These are phyloP conservation scores for Acer saccharum DNA, from an alignment of 345 rosid genomes.

Conservation along the genomic window DNA sequence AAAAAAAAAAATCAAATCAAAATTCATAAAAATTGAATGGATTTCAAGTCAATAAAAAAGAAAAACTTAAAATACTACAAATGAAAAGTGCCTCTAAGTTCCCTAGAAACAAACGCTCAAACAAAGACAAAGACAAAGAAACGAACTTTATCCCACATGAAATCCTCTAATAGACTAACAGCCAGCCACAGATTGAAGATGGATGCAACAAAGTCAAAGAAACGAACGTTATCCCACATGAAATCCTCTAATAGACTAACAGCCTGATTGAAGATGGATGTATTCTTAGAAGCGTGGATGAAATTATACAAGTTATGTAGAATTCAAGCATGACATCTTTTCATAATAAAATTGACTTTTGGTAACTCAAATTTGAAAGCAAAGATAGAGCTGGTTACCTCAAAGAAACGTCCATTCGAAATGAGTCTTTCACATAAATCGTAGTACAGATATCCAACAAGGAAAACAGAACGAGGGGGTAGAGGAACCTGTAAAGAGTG, in stretches of 20 bases:
- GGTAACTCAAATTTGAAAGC: conserved; percentile 3
- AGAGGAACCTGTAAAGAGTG: conserved; percentile 51
- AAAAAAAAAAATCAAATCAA: too few species aligned
- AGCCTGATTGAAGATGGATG: background rate
- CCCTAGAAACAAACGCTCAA: background rate
- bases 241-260: background rate
- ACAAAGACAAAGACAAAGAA: background rate
- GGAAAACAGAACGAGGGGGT: conserved; percentile 50
- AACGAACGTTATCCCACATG: background rate
- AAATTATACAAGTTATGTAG: background rate
- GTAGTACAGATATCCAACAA: conserved; percentile 76
- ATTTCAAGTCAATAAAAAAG: background rate
- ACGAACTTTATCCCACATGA: background rate
- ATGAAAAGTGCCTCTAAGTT: background rate
- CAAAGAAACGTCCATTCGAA: conserved; percentile 58
- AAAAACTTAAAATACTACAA: background rate
- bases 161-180: background rate
- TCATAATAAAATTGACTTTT: background rate
- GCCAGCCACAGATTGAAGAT: background rate
- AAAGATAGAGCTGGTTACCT: conserved; percentile 50
- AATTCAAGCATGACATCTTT: conserved; percentile 3
- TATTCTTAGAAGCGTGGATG: background rate
- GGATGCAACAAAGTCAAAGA: background rate
- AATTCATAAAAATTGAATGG: too few species aligned
- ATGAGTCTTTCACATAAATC: conserved; percentile 75